Conservation (phyloP, 208 protist species). For the Crithidia sp. region DNA sequence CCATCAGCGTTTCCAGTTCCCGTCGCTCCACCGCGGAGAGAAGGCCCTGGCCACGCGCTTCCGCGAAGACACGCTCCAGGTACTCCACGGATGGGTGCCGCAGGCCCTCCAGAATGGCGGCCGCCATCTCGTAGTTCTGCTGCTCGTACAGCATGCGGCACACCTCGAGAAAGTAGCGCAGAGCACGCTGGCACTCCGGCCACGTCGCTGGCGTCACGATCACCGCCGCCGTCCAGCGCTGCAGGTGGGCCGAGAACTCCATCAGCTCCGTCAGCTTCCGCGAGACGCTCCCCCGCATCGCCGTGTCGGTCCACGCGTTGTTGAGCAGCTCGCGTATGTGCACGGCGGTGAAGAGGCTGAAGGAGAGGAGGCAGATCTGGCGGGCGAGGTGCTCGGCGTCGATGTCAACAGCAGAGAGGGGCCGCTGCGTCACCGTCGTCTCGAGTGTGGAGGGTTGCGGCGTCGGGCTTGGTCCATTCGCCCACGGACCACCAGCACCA, state of each 20-base stretch:
- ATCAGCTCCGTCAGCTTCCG: slow-evolving; percentile 51
- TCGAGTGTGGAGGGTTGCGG: slow-evolving; percentile 3
- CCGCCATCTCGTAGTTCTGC: slow-evolving; percentile 76
- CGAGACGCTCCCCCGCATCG: slow-evolving; percentile 40
- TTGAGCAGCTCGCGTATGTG: slow-evolving; percentile 67
- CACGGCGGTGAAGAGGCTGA: slow-evolving; percentile 62
- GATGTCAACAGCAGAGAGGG: slow-evolving; percentile 26
- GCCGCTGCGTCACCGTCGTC: slow-evolving; percentile 20
- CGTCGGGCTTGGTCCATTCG: background rate
- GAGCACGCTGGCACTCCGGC: slow-evolving; percentile 38
- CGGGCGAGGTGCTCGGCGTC: slow-evolving; percentile 39
- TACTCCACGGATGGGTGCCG: slow-evolving; percentile 53
- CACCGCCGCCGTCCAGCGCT: slow-evolving; percentile 48
- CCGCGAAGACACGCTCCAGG: slow-evolving; percentile 31
- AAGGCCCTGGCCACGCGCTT: slow-evolving; percentile 37
- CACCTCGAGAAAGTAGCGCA: slow-evolving; percentile 51
- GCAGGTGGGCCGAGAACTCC: slow-evolving; percentile 48
- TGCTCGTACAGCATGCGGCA: slow-evolving; percentile 64
- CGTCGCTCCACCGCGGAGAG: slow-evolving; percentile 36
- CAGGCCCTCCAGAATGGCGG: slow-evolving; percentile 59
- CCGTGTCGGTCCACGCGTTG: slow-evolving; percentile 59
- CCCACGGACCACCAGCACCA: background rate
- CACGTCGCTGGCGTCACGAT: slow-evolving; percentile 53
- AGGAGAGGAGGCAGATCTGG: slow-evolving; percentile 68
- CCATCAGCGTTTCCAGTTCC: slow-evolving; percentile 47